Evolutionary conservation across 2,329 filamentous ascomycete genomes (phyloP).

Genomic region (Neoascochyta sp.): DNA sequence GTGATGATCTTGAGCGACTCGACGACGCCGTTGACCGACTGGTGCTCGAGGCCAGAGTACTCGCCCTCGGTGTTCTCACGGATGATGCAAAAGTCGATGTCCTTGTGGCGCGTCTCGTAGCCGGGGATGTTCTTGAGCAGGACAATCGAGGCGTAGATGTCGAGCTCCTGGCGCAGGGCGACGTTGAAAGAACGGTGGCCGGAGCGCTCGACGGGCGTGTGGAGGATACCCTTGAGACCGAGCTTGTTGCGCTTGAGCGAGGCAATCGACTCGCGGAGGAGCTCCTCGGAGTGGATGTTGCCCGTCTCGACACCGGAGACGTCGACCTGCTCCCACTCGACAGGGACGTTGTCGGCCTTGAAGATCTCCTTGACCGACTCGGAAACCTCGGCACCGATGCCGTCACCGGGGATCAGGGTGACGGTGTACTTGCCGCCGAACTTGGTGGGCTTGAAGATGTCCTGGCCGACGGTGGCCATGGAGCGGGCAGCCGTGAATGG

Average conservation of each 20-base stretch:
- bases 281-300: slow-evolving; percentile 83
- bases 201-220: slow-evolving; percentile 93
- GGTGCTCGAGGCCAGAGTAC: slow-evolving; percentile 98
- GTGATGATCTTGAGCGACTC: slow-evolving; percentile 99
- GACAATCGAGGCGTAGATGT: slow-evolving; percentile 97
- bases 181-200: slow-evolving; percentile 99
- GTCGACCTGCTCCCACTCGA: slow-evolving; percentile 98
- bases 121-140: slow-evolving; percentile 99
- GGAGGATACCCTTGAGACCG: slow-evolving; percentile 96
- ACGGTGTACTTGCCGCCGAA: slow-evolving; percentile 99
- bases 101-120: slow-evolving; percentile 94
- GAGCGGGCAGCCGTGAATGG: slow-evolving; percentile 7
- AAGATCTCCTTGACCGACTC: slow-evolving; percentile 99
- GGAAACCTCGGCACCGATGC: slow-evolving; percentile 95
- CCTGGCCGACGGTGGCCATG: slow-evolving; percentile 70
- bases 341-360: slow-evolving; percentile 98
- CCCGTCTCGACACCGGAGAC: slow-evolving; percentile 86
- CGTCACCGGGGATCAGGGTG: slow-evolving; percentile 95
- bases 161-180: slow-evolving; percentile 95
- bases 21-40: slow-evolving; percentile 92
- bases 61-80: slow-evolving; percentile 99
- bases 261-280: slow-evolving; percentile 92
- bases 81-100: slow-evolving; percentile 98
- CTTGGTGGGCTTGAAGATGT: slow-evolving; percentile 99
- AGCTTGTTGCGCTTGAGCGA: slow-evolving; percentile 98